Conservation (phyloP, 2,329 filamentous ascomycete genomes). For the Cryphonectria radicalis region DNA sequence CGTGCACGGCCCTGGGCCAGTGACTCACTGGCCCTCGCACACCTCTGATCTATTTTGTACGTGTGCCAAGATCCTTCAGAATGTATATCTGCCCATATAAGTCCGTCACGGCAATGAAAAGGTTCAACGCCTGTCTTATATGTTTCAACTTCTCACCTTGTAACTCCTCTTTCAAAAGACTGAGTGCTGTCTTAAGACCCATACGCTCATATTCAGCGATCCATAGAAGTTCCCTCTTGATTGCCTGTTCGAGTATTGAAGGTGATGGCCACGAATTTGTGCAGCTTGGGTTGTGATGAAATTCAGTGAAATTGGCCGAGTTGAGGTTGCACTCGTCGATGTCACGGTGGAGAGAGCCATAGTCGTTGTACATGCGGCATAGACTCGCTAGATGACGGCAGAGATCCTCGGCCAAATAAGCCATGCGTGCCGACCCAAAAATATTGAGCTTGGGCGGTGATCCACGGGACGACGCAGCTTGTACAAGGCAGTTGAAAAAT, state of each 20-base stretch:
- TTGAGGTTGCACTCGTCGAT: conserved; percentile 39
- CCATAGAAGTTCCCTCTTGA: conserved; percentile 1
- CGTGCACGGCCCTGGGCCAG: too few relatives aligned
- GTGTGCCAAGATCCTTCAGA: conserved; percentile 1
- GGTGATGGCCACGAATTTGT: conserved; percentile 31
- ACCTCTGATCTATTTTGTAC: neutral
- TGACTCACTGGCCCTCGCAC: too few relatives aligned
- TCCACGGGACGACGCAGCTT: neutral
- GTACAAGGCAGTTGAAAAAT: conserved; percentile 24
- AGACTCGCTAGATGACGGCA: conserved; percentile 35
- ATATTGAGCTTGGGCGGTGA: neutral
- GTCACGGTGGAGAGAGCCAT: conserved; percentile 38
- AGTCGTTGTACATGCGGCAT: conserved; percentile 43
- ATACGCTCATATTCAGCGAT: conserved; percentile 8
- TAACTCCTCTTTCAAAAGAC: neutral
- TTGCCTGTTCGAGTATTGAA: neutral
- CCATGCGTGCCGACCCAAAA: neutral
- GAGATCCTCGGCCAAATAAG: conserved; percentile 15
- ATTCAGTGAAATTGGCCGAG: conserved; percentile 39
- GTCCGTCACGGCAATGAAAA: conserved; percentile 12
- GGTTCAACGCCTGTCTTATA: neutral
- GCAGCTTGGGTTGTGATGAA: neutral
- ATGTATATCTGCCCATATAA: conserved; percentile 14
- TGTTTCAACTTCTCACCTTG: neutral
- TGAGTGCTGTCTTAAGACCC: conserved; percentile 1